These are phyloP conservation scores for Exophiala bonariae DNA, from an alignment of 2,329 filamentous ascomycete species.

Conservation along the genomic window DNA sequence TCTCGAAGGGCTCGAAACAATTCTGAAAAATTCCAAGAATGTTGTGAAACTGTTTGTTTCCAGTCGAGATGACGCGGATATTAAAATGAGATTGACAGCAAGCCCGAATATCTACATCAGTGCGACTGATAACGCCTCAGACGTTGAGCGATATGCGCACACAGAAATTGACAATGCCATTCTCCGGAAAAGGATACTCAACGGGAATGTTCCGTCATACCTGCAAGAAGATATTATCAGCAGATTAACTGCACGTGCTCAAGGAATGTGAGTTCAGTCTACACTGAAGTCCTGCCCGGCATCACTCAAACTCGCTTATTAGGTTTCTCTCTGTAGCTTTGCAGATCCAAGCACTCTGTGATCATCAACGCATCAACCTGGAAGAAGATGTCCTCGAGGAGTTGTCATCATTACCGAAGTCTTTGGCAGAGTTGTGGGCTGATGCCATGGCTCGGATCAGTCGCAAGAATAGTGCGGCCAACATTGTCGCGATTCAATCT, in stretches of 20 bases:
- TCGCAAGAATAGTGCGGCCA: not conserved
- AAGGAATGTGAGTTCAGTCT: slow-evolving; percentile 37
- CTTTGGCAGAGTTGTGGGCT: slow-evolving; percentile 16
- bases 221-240: slow-evolving; percentile 27
- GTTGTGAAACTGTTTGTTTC: slow-evolving; percentile 38
- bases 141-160: slow-evolving; percentile 32
- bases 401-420: slow-evolving; percentile 28
- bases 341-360: slow-evolving; percentile 30
- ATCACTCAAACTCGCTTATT: too few species aligned
- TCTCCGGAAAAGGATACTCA: slow-evolving; percentile 17
- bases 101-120: slow-evolving; percentile 32
- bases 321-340: too few species aligned
- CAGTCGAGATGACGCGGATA: slow-evolving; percentile 34
- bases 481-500: slow-evolving; percentile 12
- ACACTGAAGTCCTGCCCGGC: too few species aligned
- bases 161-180: slow-evolving; percentile 21
- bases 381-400: slow-evolving; percentile 27
- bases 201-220: slow-evolving; percentile 15
- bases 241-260: slow-evolving; percentile 25
- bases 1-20: slow-evolving; percentile 29
- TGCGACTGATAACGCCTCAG: slow-evolving; percentile 28
- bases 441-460: slow-evolving; percentile 8
- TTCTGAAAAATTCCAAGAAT: slow-evolving; percentile 29
- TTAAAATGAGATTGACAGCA: slow-evolving; percentile 21
- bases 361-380: slow-evolving; percentile 9